Conservation (phyloP, 352 stramenopile genomes). For the Pythium utonaiense region DNA sequence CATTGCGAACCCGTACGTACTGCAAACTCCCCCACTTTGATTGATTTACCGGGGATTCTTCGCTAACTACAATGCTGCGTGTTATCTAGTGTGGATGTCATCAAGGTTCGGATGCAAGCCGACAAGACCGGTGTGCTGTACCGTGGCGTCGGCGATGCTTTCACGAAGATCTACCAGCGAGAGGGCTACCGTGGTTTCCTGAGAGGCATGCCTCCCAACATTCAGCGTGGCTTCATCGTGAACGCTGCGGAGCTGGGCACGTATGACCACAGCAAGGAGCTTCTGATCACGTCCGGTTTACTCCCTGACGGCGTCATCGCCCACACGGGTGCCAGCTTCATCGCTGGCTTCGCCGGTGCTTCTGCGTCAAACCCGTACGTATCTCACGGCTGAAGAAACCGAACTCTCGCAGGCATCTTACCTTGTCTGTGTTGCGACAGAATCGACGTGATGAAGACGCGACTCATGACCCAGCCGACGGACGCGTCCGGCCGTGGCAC, state of each 20-base stretch:
- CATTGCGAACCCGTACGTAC: slow-evolving; percentile 79
- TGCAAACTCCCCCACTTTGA: too few species aligned
- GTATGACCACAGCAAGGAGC: slow-evolving; percentile 84
- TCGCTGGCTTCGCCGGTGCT: slow-evolving; percentile 74
- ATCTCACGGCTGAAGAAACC: not conserved
- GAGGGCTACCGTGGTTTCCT: slow-evolving; percentile 74
- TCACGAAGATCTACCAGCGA: slow-evolving; percentile 67
- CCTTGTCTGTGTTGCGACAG: slow-evolving; percentile 24
- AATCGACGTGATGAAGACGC: slow-evolving; percentile 84
- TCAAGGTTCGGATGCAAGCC: slow-evolving; percentile 87
- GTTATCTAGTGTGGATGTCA: slow-evolving; percentile 69
- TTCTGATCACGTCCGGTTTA: slow-evolving; percentile 60
- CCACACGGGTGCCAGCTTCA: slow-evolving; percentile 68
- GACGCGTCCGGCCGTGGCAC: slow-evolving; percentile 46
- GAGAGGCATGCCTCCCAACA: slow-evolving; percentile 80
- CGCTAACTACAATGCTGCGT: slow-evolving; percentile 12
- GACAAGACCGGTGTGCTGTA: slow-evolving; percentile 69
- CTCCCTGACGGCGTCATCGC: slow-evolving; percentile 60
- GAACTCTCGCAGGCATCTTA: not conserved
- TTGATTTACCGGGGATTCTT: too few species aligned
- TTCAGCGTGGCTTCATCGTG: slow-evolving; percentile 83
- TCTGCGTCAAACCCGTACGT: slow-evolving; percentile 74
- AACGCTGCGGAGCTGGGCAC: slow-evolving; percentile 84
- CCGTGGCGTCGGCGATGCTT: slow-evolving; percentile 60
- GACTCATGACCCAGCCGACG: slow-evolving; percentile 76